Conservation (phyloP, 441 rosid genomes). For the Pelargonium fulgidum region DNA sequence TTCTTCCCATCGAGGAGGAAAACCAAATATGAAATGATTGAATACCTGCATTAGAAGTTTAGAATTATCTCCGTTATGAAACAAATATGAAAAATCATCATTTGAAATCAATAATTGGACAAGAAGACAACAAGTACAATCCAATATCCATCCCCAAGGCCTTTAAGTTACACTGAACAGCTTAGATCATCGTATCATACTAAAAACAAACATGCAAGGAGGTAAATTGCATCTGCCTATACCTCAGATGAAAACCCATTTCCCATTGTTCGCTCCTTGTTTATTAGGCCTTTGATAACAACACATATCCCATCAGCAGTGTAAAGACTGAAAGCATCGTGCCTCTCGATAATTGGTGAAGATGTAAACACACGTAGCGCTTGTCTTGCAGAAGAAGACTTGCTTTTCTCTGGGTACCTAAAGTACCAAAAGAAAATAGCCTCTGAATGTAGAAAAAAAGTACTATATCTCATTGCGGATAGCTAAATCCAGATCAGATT, state of each 20-base stretch:
- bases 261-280: conserved; percentile 33
- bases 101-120: not conserved
- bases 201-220: not conserved
- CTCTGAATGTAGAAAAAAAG: no score
- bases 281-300: conserved; percentile 46
- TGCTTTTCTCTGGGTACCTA: not conserved
- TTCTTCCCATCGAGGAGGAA: conserved; percentile 69
- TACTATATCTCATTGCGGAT: not conserved
- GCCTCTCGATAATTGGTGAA: conserved; percentile 50
- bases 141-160: not conserved
- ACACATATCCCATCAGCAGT: conserved; percentile 56
- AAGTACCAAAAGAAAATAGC: not conserved
- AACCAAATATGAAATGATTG: conserved; percentile 56
- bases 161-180: not conserved
- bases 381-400: conserved; percentile 23
- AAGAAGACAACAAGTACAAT: not conserved
- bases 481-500: not conserved
- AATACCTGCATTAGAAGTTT: conserved; percentile 35
- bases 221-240: not conserved
- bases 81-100: not conserved
- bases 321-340: conserved; percentile 51
- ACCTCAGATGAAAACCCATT: conserved; percentile 66
- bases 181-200: not conserved
- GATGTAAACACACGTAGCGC: conserved; percentile 52
- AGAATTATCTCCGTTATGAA: not conserved